phyloP scores from a whole-genome alignment of 768 basidiomycete species.

The Nevesoporus exiguus region DNA sequence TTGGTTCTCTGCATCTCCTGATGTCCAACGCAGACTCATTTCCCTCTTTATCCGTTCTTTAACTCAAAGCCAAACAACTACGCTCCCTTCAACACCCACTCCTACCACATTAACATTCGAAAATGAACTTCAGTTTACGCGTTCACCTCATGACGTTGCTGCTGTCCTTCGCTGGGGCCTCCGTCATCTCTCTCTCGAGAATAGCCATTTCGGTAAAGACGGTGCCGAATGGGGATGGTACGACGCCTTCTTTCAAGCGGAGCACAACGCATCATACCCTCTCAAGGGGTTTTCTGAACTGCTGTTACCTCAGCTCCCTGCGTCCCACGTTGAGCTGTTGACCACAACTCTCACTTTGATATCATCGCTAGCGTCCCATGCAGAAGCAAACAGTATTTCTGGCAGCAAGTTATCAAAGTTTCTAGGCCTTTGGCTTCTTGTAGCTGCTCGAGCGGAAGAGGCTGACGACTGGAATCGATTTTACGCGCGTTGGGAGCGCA shows the following conservation, averaged over 20 bases:
- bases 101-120: slow-evolving; percentile 53
- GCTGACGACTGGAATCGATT: slow-evolving; percentile 62
- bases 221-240: slow-evolving; percentile 64
- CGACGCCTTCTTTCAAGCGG: slow-evolving; percentile 54
- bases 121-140: slow-evolving; percentile 59
- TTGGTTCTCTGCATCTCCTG: slow-evolving; percentile 73
- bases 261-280: slow-evolving; percentile 59
- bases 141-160: slow-evolving; percentile 73
- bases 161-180: slow-evolving; percentile 80
- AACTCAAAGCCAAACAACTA: slow-evolving; percentile 42
- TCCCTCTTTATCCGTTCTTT: slow-evolving; percentile 68
- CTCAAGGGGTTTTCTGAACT: slow-evolving; percentile 58
- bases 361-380: slow-evolving; percentile 66
- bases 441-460: slow-evolving; percentile 42
- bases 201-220: slow-evolving; percentile 55
- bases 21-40: slow-evolving; percentile 64
- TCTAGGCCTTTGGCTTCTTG: slow-evolving; percentile 70
- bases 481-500: slow-evolving; percentile 71
- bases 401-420: slow-evolving; percentile 76
- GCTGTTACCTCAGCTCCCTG: slow-evolving; percentile 57
- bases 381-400: slow-evolving; percentile 69
- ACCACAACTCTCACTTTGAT: slow-evolving; percentile 56
- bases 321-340: slow-evolving; percentile 57
- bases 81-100: slow-evolving; percentile 49
- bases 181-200: slow-evolving; percentile 66